phyloP scores from a whole-genome alignment of 2,329 filamentous ascomycete genomes.

The Myotisia sp. region DNA sequence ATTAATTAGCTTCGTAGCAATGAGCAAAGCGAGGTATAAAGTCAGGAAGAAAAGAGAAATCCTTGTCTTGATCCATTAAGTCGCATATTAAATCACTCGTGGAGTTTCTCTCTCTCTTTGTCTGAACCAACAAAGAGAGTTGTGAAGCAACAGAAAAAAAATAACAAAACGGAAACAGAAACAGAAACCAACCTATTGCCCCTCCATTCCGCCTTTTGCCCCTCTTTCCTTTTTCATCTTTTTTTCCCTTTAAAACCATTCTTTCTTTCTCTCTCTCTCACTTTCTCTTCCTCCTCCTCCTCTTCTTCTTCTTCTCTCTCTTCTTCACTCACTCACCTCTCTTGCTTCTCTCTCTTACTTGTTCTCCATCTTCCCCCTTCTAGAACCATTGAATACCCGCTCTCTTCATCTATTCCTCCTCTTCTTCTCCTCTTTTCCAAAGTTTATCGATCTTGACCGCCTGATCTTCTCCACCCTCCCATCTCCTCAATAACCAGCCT shows the following conservation, averaged over 20 bases:
- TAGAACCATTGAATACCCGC: no score
- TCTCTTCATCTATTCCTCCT: neutral
- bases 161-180: no score
- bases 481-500: neutral
- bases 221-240: neutral
- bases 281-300: slow-evolving; percentile 1
- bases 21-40: no score
- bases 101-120: no score
- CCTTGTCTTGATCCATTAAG: no score
- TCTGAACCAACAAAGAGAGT: no score
- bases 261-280: neutral
- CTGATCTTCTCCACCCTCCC: neutral
- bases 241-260: neutral
- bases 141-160: no score
- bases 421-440: neutral
- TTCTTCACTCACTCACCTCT: slow-evolving; percentile 2
- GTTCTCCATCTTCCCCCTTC: neutral
- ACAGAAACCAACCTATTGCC: no score
- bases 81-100: no score
- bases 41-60: no score
- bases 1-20: no score
- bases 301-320: slow-evolving; percentile 4
- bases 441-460: neutral
- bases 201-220: no score
- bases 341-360: neutral